Conservation (phyloP, 208 protist genomes). For the Lotmaria passim region DNA sequence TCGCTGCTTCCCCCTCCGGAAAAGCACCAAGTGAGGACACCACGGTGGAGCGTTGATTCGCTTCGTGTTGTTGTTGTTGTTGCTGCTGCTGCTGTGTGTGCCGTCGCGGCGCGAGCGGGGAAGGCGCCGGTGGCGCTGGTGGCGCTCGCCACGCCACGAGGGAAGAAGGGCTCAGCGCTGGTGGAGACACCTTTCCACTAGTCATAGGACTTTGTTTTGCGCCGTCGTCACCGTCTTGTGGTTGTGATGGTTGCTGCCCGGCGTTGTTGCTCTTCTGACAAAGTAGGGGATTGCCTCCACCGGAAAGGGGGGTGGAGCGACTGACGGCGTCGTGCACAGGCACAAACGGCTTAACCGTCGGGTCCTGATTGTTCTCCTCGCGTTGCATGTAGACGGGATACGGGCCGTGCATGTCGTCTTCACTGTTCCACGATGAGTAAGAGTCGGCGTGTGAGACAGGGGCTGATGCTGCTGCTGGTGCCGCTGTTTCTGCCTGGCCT, state of each 20-base stretch:
- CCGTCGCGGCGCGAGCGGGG: background rate
- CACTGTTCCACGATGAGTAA: background rate
- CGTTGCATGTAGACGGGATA: background rate
- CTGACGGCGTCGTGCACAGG: background rate
- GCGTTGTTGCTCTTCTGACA: background rate
- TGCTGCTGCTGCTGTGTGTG: background rate
- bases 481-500: background rate
- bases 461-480: background rate
- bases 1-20: background rate
- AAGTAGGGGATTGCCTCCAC: background rate
- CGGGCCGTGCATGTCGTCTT: background rate
- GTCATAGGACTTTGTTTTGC: background rate
- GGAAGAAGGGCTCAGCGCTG: background rate
- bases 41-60: background rate
- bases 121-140: background rate
- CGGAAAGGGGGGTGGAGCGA: background rate
- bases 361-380: background rate
- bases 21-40: background rate
- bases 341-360: background rate
- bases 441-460: background rate
- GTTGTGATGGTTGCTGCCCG: background rate
- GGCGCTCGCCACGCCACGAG: slow-evolving; percentile 3
- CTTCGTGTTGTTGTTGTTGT: background rate
- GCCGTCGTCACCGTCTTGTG: background rate
- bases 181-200: background rate